A percentile compares a stretch with the other conserved stretches of the same genome.
Evolutionary conservation across 2,329 filamentous ascomycete genomes (phyloP).

Genomic region (Alternaria sp.): DNA sequence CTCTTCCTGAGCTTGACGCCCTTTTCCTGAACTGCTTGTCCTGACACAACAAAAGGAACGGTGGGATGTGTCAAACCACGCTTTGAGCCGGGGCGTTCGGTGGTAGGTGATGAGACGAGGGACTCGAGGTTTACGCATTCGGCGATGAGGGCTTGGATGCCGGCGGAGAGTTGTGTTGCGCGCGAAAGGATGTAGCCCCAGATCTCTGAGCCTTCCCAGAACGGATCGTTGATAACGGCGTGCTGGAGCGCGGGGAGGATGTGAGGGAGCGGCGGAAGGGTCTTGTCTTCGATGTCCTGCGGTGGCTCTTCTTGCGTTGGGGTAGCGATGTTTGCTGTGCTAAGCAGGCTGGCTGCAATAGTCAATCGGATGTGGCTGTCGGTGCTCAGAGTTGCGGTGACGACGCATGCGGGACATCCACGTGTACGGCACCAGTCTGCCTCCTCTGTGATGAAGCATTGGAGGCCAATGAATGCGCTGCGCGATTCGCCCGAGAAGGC

Average conservation of each 20-base stretch:
- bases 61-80: constrained; percentile 33
- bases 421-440: constrained; percentile 66
- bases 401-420: constrained; percentile 64
- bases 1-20: constrained; percentile 48
- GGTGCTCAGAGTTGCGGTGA: constrained; percentile 55
- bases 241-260: constrained; percentile 54
- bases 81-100: constrained; percentile 26
- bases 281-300: neutral
- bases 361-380: constrained; percentile 59
- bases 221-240: constrained; percentile 53
- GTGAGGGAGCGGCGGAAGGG: constrained; percentile 47
- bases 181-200: constrained; percentile 56
- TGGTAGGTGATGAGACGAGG: constrained; percentile 47
- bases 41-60: constrained; percentile 17
- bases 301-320: constrained; percentile 20
- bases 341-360: constrained; percentile 58
- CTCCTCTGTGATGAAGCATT: constrained; percentile 66
- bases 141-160: constrained; percentile 58
- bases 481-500: constrained; percentile 66
- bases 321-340: constrained; percentile 20
- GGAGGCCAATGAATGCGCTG: constrained; percentile 66
- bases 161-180: constrained; percentile 53
- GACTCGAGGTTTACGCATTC: constrained; percentile 56
- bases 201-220: constrained; percentile 53
- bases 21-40: constrained; percentile 25